Evolutionary conservation across 176 grass and related monocot species (phyloP), one percentile per base, ranked within the genome.

Genomic region (Paspalum notatum): DNA sequence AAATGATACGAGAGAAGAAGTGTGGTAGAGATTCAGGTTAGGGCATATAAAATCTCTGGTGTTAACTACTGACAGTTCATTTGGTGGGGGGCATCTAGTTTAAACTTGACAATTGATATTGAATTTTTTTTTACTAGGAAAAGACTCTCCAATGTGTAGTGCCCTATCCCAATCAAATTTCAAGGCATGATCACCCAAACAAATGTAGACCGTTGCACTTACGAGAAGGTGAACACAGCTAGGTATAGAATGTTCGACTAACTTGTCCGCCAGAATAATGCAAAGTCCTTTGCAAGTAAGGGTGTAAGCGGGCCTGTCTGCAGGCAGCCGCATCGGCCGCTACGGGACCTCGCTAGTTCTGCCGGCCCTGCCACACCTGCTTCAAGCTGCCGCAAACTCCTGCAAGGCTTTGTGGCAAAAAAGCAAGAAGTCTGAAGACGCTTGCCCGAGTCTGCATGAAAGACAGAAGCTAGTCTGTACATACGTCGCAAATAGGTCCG

Each of bases 1-100:
- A 62, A 71, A 44, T 83, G 26, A 52, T 70, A 47, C 9, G 63
- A 12, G 66, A 75, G 38, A 77, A 42, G 59, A 68, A 70, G 39
- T 37, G 25, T 21, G 20, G 10, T 57, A 52, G 46, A 62, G 18
- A 56, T 22, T 40, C 21, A 17, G 47, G 7, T 22, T 40, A 39
- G 26, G 47, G 7, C 45, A 74, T 59, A 60, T 12, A n/a, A 12
- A 66, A 58, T 48, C 66, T 75, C n/a, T 68, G 49, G 3, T 42
- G 42, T 52, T 68, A 72, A 75, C 44, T 74, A 22, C 4, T 48
- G 12, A 48, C 21, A 15, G 10, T 40, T 52, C 18, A 13, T 59
- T 59, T 59, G 56, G 75, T 45, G 0, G 61, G 57, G 40, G 44
- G 48, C 1, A 86, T 57, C 60, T 46, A 74, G 17, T 56, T 2